Evolutionary conservation across 179 eudicot species (phyloP).

Genomic region (Amaranthus tricolor): DNA sequence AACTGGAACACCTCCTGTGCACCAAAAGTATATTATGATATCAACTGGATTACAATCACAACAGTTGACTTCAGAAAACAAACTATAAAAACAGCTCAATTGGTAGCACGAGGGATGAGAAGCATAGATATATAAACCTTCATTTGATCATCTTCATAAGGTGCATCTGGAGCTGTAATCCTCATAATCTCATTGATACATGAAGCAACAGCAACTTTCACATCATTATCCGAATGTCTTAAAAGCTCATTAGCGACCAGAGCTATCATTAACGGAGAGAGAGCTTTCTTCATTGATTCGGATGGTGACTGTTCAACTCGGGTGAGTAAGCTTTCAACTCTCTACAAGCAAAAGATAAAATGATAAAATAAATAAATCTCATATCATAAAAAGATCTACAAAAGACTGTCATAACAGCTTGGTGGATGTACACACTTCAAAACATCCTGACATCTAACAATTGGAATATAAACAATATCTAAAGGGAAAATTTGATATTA

Average conservation of each 20-base stretch:
- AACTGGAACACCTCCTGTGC: constrained; percentile 76
- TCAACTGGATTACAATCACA: neutral
- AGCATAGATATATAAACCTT: constrained; percentile 43
- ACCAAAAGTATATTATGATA: constrained; percentile 9
- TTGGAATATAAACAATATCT: neutral
- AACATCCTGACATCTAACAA: neutral
- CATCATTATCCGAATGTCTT: constrained; percentile 66
- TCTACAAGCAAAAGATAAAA: constrained; percentile 32
- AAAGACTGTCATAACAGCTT: neutral
- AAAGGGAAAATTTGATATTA: neutral
- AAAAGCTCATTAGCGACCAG: constrained; percentile 52
- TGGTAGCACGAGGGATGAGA: neutral
- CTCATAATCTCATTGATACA: constrained; percentile 93
- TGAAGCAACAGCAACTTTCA: constrained; percentile 77
- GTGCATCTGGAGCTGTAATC: constrained; percentile 93
- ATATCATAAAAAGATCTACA: neutral
- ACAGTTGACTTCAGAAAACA: neutral
- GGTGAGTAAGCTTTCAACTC: constrained; percentile 48
- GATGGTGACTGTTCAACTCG: constrained; percentile 83
- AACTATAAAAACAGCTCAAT: neutral
- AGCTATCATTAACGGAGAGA: constrained; percentile 56
- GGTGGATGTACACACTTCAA: neutral
- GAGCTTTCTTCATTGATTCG: constrained; percentile 64
- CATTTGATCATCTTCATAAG: constrained; percentile 78
- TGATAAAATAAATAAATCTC: neutral